Evolutionary conservation across 2,329 filamentous ascomycete genomes (phyloP), one percentile per base, ranked within the genome.

Genomic region (Trichoderma gracile): DNA sequence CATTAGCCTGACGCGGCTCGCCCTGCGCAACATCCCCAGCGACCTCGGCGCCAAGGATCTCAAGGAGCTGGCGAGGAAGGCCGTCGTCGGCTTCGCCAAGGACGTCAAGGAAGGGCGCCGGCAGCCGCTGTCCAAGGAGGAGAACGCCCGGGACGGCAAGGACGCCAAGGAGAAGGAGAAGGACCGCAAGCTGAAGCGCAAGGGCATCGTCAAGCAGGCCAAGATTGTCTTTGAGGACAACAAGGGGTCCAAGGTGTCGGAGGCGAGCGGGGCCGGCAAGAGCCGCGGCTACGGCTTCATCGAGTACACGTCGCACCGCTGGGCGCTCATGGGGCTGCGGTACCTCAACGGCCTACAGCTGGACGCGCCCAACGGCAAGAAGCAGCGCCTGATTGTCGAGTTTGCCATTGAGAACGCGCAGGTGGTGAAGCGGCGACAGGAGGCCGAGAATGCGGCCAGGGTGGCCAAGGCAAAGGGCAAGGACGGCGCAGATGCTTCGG

Each of bases 391-490:
- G 58, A 92, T 99, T 73, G 94, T 94, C 43, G 96, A 99, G 76
- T 99, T 99, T 75, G 93, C 95, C 21, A 97, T 99, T 75, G 95
- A 99, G 78, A 99, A 99, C 72, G 93, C 92, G 1, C 93, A 97
- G 73, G 95, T 99, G 1, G 89, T 99, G n/a, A 85, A 89, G 69
- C 84, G 95, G 68, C 85, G 96, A 66, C 72, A 71, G 50, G 74
- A 73, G 38, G 74, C 72, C 14, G 75, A 79, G 70, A 74, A 73
- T 45, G 77, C 72, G 66, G 75, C 76, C 2, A 67, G 70, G 23
- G 74, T 76, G 61, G 65, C 67, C 58, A 76, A 23, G 64, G 74
- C 43, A 65, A 69, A 62, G 65, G 27, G 1, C 10, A 71, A 53
- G 17, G 49, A 54, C 3, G 38, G 7, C 3, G 49, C 38, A n/a